Percentiles rank a stretch among this genome's conserved stretches.
Conservation (phyloP, 2,329 filamentous ascomycete species). For the Alternaria consortialis region DNA sequence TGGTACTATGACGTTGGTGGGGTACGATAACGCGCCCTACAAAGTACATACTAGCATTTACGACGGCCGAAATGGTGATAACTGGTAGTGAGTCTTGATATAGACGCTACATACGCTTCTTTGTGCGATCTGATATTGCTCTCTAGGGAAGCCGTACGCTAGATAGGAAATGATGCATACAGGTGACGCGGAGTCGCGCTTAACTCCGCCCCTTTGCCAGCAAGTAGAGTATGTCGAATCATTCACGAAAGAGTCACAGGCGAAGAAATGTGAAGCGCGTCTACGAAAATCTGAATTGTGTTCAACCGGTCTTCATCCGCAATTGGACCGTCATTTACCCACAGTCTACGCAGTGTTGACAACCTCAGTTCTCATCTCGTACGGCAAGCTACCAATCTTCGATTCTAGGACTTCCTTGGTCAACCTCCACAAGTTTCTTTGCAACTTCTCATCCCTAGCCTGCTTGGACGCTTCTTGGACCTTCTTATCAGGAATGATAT, state of each 20-base stretch:
- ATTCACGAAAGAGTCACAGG: background rate
- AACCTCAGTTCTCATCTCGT: slow-evolving; percentile 36
- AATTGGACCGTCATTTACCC: background rate
- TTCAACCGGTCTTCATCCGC: background rate
- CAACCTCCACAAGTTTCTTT: slow-evolving; percentile 57
- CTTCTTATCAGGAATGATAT: slow-evolving; percentile 61
- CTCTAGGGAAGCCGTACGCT: background rate
- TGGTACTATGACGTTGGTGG: slow-evolving; percentile 23
- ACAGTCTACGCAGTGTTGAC: slow-evolving; percentile 8
- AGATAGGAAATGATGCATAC: background rate
- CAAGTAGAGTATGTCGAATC: background rate
- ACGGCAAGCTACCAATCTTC: slow-evolving; percentile 49
- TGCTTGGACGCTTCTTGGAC: slow-evolving; percentile 55
- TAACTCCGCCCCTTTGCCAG: background rate
- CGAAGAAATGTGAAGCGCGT: background rate
- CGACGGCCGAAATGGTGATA: background rate
- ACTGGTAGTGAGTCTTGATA: background rate
- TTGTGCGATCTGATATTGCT: background rate
- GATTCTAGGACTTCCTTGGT: slow-evolving; percentile 56
- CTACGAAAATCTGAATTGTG: background rate
- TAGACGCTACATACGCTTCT: slow-evolving; percentile 14
- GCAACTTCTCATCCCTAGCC: slow-evolving; percentile 55
- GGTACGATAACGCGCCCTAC: slow-evolving; percentile 27
- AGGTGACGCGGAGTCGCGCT: background rate
- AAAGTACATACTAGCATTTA: slow-evolving; percentile 4